phyloP scores from a whole-genome alignment of 2,329 filamentous ascomycete species.

The Talaromyces sp. region DNA sequence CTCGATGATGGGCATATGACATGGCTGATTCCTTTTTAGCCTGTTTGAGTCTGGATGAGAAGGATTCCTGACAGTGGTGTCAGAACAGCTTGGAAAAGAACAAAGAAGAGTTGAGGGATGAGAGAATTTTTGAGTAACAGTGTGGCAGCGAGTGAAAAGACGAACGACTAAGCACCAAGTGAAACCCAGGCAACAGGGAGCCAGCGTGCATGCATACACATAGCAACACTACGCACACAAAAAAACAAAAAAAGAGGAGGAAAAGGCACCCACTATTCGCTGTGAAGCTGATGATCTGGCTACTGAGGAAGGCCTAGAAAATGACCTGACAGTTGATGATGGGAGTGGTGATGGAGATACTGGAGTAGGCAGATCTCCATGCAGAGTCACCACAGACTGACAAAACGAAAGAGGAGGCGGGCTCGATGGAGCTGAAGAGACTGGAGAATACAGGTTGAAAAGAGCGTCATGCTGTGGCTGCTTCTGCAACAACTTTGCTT shows the following conservation, averaged over 20 bases:
- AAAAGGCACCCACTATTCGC: conserved; percentile 5
- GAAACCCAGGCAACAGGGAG: neutral
- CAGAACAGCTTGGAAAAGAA: neutral
- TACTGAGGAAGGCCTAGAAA: conserved; percentile 1
- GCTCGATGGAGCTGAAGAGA: conserved; percentile 27
- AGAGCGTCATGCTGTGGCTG: conserved; percentile 1
- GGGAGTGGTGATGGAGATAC: conserved; percentile 7
- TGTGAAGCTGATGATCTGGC: neutral
- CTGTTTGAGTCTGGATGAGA: conserved; percentile 8
- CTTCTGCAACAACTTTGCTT: conserved; percentile 10
- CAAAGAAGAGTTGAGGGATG: neutral
- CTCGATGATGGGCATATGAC: conserved; percentile 6
- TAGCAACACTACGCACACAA: neutral
- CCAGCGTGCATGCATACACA: neutral
- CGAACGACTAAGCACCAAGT: neutral
- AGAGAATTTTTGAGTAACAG: neutral
- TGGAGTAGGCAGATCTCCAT: conserved; percentile 14
- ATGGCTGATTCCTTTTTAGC: neutral
- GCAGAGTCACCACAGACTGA: conserved; percentile 21
- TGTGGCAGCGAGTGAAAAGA: neutral
- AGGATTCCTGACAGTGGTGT: conserved; percentile 4
- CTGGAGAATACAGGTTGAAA: conserved; percentile 14
- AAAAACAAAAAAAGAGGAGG: neutral
- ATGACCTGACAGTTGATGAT: neutral
- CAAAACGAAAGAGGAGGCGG: conserved; percentile 34